phyloP scores from a whole-genome alignment of 495 filamentous ascomycete genomes.

The Trichocladium uniseriatum region DNA sequence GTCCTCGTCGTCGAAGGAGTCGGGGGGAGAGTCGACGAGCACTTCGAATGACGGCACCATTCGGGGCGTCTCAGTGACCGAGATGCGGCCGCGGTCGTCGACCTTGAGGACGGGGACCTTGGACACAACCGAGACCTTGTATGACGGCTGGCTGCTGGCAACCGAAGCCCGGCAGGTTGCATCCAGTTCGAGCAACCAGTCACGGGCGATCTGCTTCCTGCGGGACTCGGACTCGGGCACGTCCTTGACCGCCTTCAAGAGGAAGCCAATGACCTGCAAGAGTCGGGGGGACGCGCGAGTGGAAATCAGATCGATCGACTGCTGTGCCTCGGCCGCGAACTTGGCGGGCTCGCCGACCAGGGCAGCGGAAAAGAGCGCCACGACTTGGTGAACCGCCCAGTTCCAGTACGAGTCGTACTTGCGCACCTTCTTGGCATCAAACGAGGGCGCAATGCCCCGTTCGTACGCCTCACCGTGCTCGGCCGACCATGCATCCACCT shows the following conservation, averaged over 20 bases:
- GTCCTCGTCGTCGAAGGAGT: background rate
- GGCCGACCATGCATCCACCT: background rate
- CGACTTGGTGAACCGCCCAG: background rate
- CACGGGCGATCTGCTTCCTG: background rate
- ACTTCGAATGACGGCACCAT: background rate
- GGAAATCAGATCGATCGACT: background rate
- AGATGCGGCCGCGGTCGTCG: background rate
- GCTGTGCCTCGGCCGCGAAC: background rate
- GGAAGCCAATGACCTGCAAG: background rate
- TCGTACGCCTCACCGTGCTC: constrained; percentile 1
- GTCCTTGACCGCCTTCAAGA: background rate
- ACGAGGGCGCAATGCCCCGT: background rate
- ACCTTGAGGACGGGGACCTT: background rate
- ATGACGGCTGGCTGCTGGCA: background rate
- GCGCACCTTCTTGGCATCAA: background rate
- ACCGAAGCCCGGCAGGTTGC: background rate
- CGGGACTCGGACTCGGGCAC: background rate
- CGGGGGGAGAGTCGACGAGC: background rate
- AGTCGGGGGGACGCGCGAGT: background rate
- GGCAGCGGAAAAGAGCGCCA: background rate
- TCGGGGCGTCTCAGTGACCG: background rate
- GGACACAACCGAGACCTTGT: background rate
- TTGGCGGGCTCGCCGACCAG: background rate
- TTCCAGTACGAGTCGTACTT: background rate
- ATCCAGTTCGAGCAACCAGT: background rate